Percentiles rank a stretch among this genome's conserved stretches.
Evolutionary conservation across 2,329 filamentous ascomycete species (phyloP).

Genomic region (Venturia effusa): DNA sequence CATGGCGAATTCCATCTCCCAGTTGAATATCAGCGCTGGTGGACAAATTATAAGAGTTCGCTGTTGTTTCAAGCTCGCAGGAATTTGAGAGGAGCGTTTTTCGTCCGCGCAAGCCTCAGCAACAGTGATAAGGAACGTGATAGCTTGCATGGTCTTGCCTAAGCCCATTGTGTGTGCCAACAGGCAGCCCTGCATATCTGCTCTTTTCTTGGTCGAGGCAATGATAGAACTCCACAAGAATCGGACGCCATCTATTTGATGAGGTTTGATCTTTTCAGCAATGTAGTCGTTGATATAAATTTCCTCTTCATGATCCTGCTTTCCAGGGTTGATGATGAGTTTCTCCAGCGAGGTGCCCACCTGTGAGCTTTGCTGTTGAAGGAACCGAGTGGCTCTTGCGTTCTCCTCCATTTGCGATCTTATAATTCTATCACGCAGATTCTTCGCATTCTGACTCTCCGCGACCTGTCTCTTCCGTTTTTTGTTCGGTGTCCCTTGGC

Average conservation of each 20-base stretch:
- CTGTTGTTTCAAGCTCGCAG: slow-evolving; percentile 48
- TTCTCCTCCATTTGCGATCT: slow-evolving; percentile 21
- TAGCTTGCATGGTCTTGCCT: slow-evolving; percentile 86
- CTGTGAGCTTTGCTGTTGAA: slow-evolving; percentile 38
- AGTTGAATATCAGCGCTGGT: slow-evolving; percentile 65
- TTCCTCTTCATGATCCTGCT: slow-evolving; percentile 47
- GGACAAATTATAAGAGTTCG: slow-evolving; percentile 68
- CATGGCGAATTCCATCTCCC: slow-evolving; percentile 62
- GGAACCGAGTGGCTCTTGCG: slow-evolving; percentile 31
- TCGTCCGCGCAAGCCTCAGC: slow-evolving; percentile 53
- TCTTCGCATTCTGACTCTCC: slow-evolving; percentile 38
- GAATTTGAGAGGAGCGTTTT: slow-evolving; percentile 54
- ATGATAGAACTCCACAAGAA: slow-evolving; percentile 86
- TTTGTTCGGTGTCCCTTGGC: slow-evolving; percentile 29
- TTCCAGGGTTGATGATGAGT: slow-evolving; percentile 57
- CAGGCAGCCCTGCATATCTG: slow-evolving; percentile 55
- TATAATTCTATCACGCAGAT: slow-evolving; percentile 46
- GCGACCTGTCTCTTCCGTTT: slow-evolving; percentile 27
- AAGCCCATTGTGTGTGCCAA: slow-evolving; percentile 86
- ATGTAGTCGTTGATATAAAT: slow-evolving; percentile 57
- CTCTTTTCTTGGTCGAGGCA: slow-evolving; percentile 25
- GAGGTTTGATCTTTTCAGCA: slow-evolving; percentile 56
- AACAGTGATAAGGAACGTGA: slow-evolving; percentile 70
- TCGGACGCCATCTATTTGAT: slow-evolving; percentile 71
- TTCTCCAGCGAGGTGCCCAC: slow-evolving; percentile 14